phyloP scores from a whole-genome alignment of 2,329 filamentous ascomycete genomes.

The Ilyonectria sp. region DNA sequence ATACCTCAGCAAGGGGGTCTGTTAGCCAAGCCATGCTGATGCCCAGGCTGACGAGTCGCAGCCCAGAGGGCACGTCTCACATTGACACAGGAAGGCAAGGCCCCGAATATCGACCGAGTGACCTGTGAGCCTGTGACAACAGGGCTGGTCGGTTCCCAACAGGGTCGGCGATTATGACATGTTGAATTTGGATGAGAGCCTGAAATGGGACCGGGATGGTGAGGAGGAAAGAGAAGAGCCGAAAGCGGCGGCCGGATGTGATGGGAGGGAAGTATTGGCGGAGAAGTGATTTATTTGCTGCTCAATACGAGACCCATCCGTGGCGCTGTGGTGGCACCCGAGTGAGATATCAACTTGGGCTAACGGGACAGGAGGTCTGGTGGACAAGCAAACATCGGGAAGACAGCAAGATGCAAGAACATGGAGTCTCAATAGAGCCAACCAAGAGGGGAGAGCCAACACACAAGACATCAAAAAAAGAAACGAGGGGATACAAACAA shows the following conservation, averaged over 20 bases:
- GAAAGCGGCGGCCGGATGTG: slow-evolving; percentile 23
- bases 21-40: slow-evolving; percentile 11
- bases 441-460: slow-evolving; percentile 14
- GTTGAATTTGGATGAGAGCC: slow-evolving; percentile 26
- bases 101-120: slow-evolving; percentile 21
- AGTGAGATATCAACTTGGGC: slow-evolving; percentile 29
- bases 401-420: slow-evolving; percentile 5
- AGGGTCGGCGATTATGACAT: slow-evolving; percentile 27
- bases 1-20: slow-evolving; percentile 16
- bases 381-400: slow-evolving; percentile 30
- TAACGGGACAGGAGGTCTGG: slow-evolving; percentile 40
- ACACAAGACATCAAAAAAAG: slow-evolving; percentile 10
- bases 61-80: slow-evolving; percentile 12
- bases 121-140: slow-evolving; percentile 15
- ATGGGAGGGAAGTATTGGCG: slow-evolving; percentile 27
- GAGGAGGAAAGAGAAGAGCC: background rate
- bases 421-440: slow-evolving; percentile 12
- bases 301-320: slow-evolving; percentile 39
- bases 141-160: slow-evolving; percentile 32
- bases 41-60: slow-evolving; percentile 22
- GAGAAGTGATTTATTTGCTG: slow-evolving; percentile 28
- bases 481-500: background rate
- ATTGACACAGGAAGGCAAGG: slow-evolving; percentile 11
- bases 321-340: slow-evolving; percentile 43
- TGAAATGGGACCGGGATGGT: slow-evolving; percentile 19